phyloP scores from a whole-genome alignment of 768 basidiomycete species.

The Leccinum fibrillosum region DNA sequence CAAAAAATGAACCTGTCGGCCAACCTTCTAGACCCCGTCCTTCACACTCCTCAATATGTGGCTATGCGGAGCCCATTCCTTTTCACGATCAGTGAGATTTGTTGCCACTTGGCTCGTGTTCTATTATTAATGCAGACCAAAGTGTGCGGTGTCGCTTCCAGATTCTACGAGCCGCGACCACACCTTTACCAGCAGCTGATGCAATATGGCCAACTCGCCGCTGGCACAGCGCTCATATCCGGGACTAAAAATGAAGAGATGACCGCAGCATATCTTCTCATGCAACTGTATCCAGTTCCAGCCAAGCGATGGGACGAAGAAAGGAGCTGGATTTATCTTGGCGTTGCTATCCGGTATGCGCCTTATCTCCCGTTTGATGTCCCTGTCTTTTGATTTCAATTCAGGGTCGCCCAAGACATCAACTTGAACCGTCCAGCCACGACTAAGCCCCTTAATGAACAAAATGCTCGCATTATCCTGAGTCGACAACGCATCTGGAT shows the following conservation, averaged over 20 bases:
- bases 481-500: constrained; percentile 91
- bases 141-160: constrained; percentile 88
- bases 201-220: constrained; percentile 73
- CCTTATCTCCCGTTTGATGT: neutral
- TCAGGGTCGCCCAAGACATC: constrained; percentile 82
- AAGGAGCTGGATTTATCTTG: constrained; percentile 85
- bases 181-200: constrained; percentile 69
- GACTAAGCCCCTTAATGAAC: constrained; percentile 73
- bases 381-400: constrained; percentile 6
- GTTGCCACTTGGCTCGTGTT: neutral
- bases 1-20: constrained; percentile 76
- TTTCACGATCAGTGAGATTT: constrained; percentile 79
- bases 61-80: constrained; percentile 86
- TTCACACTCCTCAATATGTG: constrained; percentile 82
- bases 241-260: constrained; percentile 83
- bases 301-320: constrained; percentile 86
- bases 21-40: constrained; percentile 73
- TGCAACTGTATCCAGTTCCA: constrained; percentile 75
- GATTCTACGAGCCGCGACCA: constrained; percentile 70
- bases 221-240: constrained; percentile 71
- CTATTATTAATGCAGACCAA: constrained; percentile 13
- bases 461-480: constrained; percentile 79
- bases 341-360: constrained; percentile 76
- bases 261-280: constrained; percentile 76
- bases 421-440: constrained; percentile 80